Percentiles rank a stretch among this genome's conserved stretches.
Evolutionary conservation across 495 filamentous ascomycete species (phyloP).

Genomic region (Penicillium crystallinum): DNA sequence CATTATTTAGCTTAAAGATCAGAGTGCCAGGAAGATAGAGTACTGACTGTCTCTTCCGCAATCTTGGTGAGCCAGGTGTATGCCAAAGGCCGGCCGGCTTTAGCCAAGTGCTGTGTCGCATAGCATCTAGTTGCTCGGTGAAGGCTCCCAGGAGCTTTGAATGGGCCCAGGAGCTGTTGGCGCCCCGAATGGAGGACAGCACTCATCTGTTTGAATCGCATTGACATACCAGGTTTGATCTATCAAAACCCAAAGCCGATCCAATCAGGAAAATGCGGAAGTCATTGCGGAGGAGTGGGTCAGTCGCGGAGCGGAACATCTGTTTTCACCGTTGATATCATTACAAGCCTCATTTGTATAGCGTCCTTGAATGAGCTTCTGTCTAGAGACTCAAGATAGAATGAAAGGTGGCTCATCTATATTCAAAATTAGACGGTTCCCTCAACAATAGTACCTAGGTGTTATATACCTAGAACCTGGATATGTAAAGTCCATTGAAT

Average conservation of each 20-base stretch:
- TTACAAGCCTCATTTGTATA: not conserved
- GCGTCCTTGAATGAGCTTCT: not conserved
- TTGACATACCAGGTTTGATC: conserved; percentile 12
- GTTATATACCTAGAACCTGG: not conserved
- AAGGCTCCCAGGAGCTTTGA: conserved; percentile 1
- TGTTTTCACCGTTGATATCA: not conserved
- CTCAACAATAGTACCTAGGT: too few relatives aligned
- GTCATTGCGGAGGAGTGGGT: conserved; percentile 9
- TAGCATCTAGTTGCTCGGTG: conserved; percentile 11
- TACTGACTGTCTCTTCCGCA: conserved; percentile 33
- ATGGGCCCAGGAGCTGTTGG: conserved; percentile 8
- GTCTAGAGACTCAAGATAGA: too few relatives aligned
- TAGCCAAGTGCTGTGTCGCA: conserved; percentile 14
- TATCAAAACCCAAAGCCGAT: conserved; percentile 5
- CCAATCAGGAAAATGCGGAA: conserved; percentile 4
- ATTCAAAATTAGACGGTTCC: too few relatives aligned
- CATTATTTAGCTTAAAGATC: conserved; percentile 7
- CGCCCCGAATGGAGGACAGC: conserved; percentile 3
- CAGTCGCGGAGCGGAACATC: conserved; percentile 9
- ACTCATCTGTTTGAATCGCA: conserved; percentile 16
- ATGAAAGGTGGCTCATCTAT: too few relatives aligned
- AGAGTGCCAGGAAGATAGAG: not conserved
- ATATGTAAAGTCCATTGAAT: not conserved
- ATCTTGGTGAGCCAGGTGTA: conserved; percentile 38
- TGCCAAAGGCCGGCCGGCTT: conserved; percentile 15